phyloP scores from a whole-genome alignment of 306 rosid species.

The Vicia sativa region DNA sequence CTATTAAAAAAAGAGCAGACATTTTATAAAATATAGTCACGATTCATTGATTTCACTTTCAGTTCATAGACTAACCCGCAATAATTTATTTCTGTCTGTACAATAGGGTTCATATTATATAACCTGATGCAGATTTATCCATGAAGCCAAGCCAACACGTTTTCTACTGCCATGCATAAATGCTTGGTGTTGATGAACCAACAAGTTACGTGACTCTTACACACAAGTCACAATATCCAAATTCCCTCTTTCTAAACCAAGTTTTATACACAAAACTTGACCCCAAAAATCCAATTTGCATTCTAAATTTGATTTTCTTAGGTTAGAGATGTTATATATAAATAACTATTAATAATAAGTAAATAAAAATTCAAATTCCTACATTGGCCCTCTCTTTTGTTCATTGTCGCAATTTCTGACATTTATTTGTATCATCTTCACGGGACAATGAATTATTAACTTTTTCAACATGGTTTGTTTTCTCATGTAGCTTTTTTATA shows the following conservation, averaged over 20 bases:
- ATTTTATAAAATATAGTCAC: neutral
- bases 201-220: neutral
- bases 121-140: slow-evolving; percentile 22
- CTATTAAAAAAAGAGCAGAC: too few relatives aligned
- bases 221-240: neutral
- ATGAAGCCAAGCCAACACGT: slow-evolving; percentile 12
- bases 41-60: slow-evolving; percentile 18
- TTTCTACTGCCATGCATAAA: slow-evolving; percentile 33
- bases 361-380: neutral
- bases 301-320: too few relatives aligned
- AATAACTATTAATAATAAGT: neutral
- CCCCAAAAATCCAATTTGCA: too few relatives aligned
- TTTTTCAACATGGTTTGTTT: slow-evolving; percentile 23
- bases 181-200: slow-evolving; percentile 31
- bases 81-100: slow-evolving; percentile 23
- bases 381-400: neutral
- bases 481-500: slow-evolving; percentile 11
- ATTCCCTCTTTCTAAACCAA: neutral
- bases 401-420: neutral
- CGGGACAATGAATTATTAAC: slow-evolving; percentile 2
- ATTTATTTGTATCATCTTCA: slow-evolving; percentile 21
- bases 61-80: neutral
- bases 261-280: too few relatives aligned
- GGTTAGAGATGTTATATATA: too few relatives aligned
- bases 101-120: slow-evolving; percentile 37